These are phyloP conservation scores for Sabuloglossum arenarium DNA, from an alignment of 495 filamentous ascomycete species.

Conservation along the genomic window DNA sequence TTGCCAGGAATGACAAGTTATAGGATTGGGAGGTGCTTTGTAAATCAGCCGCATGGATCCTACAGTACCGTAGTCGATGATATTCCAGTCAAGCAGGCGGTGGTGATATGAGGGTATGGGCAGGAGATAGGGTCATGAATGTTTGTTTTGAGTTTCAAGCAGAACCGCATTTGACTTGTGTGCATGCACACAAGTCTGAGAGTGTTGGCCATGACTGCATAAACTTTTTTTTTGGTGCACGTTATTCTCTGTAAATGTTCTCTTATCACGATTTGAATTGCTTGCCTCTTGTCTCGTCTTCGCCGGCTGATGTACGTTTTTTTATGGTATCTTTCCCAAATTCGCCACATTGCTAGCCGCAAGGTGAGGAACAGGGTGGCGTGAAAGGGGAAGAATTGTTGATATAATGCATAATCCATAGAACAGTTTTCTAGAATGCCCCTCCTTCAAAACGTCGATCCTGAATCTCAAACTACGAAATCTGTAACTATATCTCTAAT, in stretches of 20 bases:
- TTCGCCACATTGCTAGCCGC: not conserved
- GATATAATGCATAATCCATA: not conserved
- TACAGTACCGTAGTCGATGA: not conserved
- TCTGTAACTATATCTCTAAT: no score
- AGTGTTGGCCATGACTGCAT: not conserved
- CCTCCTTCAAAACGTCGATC: not conserved
- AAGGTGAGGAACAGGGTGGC: not conserved
- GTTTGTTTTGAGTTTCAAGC: not conserved
- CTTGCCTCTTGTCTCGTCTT: not conserved
- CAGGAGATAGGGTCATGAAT: not conserved
- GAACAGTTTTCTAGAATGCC: not conserved
- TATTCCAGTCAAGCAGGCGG: not conserved
- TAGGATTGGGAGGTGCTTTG: not conserved
- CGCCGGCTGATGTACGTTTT: not conserved
- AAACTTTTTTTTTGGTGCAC: not conserved
- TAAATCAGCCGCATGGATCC: not conserved
- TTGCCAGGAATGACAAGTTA: not conserved
- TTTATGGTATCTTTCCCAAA: not conserved
- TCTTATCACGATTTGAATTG: not conserved
- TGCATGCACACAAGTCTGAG: not conserved
- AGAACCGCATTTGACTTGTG: not conserved
- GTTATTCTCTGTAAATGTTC: not conserved
- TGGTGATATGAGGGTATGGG: not conserved
- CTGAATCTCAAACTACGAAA: not conserved
- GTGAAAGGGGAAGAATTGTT: not conserved